Evolutionary conservation across 2,329 filamentous ascomycete species (phyloP), one percentile per base, ranked within the genome.

Genomic region (Lecanicillium sp.): DNA sequence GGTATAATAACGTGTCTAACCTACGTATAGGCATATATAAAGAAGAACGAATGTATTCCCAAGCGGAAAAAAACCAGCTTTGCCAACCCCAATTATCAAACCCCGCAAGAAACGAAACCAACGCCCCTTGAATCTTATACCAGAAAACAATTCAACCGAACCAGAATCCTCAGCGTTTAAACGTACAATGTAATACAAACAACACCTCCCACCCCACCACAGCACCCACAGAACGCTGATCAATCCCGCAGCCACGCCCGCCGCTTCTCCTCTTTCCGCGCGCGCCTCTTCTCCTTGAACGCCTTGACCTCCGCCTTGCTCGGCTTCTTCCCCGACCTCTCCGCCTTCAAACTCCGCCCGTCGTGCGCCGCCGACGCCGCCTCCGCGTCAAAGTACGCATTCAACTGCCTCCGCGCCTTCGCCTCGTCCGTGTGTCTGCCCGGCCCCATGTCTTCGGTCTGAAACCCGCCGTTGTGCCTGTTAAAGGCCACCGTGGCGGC

Each of bases 361-460:
- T 95, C 85, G 61, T 98, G 90, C 50, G 81, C 80, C 62, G 95
- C 96, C 4, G 90, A 91, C 3, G 90, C 90, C 4, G 90, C 87
- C 65, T 97, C 90, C 36, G 96, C 90, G 62, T 98, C 91, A 65
- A 97, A 98, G 68, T 85, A 97, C 33, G 90, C 87, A 61, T 87
- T 87, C 86, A 97, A 86, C 70, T 97, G 93, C 37, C 93, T 77
- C 44, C 75, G 77, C 51, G 85, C 85, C 74, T 95, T 96, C 61
- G 88, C 86, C 62, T 94, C 89, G 60, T 95, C 90, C 56, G 82
- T 86, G 71, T 90, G 86, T 44, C 83, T 79, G 45, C 93, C 88
- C 2, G 87, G 81, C 3, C 78, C 83, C 54, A 83, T 71, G 10
- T 80, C 77, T 3, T 71, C 71, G 15, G 75, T 70, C 68, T 96